Evolutionary conservation across 352 stramenopile species (phyloP).

Genomic region (Phytophthora ohioensis): DNA sequence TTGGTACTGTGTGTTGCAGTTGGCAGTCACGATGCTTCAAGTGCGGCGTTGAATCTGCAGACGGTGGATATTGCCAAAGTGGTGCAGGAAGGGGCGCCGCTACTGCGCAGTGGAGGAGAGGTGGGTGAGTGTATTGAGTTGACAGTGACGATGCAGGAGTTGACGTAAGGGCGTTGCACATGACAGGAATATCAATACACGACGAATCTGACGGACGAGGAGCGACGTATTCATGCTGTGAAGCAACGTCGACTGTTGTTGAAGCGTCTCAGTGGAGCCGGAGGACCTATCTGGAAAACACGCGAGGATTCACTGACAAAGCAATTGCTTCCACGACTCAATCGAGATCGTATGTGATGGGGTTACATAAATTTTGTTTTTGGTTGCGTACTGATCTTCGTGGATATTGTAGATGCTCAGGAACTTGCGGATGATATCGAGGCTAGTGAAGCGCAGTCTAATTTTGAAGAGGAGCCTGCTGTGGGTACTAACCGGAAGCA

Average conservation of each 20-base stretch:
- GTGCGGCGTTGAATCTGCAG: slow-evolving; percentile 54
- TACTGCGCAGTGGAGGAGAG: slow-evolving; percentile 81
- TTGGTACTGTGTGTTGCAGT: slow-evolving; percentile 42
- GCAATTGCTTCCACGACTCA: slow-evolving; percentile 73
- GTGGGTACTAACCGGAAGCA: slow-evolving; percentile 24
- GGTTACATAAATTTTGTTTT: neutral
- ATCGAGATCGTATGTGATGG: slow-evolving; percentile 57
- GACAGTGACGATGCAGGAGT: neutral
- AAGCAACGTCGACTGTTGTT: slow-evolving; percentile 77
- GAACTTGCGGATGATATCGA: slow-evolving; percentile 82
- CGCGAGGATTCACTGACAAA: slow-evolving; percentile 68
- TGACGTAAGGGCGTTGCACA: neutral
- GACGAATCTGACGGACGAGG: slow-evolving; percentile 62
- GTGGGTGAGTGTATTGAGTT: slow-evolving; percentile 30
- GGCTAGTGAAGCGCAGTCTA: slow-evolving; percentile 39
- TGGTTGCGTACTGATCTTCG: slow-evolving; percentile 1
- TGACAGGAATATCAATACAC: slow-evolving; percentile 79
- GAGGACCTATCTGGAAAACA: slow-evolving; percentile 66
- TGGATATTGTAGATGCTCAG: slow-evolving; percentile 52
- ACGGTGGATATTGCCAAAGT: slow-evolving; percentile 68
- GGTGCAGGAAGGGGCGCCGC: slow-evolving; percentile 65
- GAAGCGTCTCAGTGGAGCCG: slow-evolving; percentile 64
- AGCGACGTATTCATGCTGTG: slow-evolving; percentile 59
- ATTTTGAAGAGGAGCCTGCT: neutral
- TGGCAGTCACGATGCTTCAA: slow-evolving; percentile 49